Evolutionary conservation across 371 early-diverging fungal genomes (phyloP).

Genomic region (Aphelidium insulamus): DNA sequence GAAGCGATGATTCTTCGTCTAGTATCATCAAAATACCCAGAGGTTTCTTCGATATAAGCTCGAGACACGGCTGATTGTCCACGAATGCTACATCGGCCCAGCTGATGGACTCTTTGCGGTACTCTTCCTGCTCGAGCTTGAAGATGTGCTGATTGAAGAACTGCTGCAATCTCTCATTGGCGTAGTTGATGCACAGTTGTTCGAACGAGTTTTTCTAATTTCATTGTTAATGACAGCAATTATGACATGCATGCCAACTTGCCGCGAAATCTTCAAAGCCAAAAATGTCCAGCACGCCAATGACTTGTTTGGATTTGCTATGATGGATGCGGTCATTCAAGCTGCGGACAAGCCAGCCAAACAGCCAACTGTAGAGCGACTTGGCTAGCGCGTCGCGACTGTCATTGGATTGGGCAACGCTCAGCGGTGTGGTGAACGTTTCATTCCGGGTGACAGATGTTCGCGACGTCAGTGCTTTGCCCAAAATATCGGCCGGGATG

Average conservation of each 20-base stretch:
- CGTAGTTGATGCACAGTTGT: conserved; percentile 50
- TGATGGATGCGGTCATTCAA: conserved; percentile 47
- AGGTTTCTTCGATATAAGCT: too few relatives aligned
- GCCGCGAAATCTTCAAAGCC: conserved; percentile 14
- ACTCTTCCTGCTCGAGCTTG: too few relatives aligned
- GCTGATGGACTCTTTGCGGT: too few relatives aligned
- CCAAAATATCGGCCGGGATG: too few relatives aligned
- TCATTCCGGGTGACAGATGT: too few relatives aligned
- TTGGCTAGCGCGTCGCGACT: conserved; percentile 58
- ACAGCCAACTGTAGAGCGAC: conserved; percentile 52
- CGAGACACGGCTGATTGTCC: too few relatives aligned
- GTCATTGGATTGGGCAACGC: too few relatives aligned
- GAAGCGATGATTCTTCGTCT: too few relatives aligned
- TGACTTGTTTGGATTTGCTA: conserved; percentile 35
- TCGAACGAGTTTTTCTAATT: conserved; percentile 29
- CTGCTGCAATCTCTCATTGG: conserved; percentile 55
- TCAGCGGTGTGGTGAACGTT: too few relatives aligned
- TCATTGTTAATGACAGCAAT: background rate
- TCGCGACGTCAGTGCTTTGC: too few relatives aligned
- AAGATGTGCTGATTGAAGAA: conserved; percentile 44
- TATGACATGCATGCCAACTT: conserved; percentile 8
- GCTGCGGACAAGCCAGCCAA: conserved; percentile 65
- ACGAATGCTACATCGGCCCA: too few relatives aligned
- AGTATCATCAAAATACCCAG: too few relatives aligned
- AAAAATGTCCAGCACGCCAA: conserved; percentile 44